Evolutionary conservation across 208 protist genomes (phyloP).

Genomic region (Wallacemonas sp.): DNA sequence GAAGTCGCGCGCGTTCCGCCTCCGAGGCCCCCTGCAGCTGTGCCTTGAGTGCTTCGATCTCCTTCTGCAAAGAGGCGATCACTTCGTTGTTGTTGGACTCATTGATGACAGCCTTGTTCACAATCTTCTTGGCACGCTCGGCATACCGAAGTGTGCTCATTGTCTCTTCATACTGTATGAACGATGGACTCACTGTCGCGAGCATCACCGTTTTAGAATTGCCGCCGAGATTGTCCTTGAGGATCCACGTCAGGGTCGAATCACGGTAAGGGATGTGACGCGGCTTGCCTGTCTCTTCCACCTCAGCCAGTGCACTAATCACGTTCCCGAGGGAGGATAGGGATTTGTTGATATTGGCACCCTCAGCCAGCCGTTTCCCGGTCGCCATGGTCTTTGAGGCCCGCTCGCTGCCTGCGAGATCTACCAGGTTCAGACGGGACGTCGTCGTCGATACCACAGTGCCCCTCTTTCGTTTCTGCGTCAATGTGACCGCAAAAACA

Average conservation of each 20-base stretch:
- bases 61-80: conserved; percentile 64
- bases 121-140: conserved; percentile 77
- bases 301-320: conserved; percentile 51
- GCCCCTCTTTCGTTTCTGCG: conserved; percentile 52
- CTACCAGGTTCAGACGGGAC: conserved; percentile 76
- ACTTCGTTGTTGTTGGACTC: conserved; percentile 86
- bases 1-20: conserved; percentile 43
- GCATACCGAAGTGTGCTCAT: conserved; percentile 81
- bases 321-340: conserved; percentile 59
- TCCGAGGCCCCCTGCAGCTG: conserved; percentile 55
- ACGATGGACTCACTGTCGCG: conserved; percentile 62
- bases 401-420: conserved; percentile 83
- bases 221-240: conserved; percentile 88
- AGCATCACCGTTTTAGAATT: conserved; percentile 93
- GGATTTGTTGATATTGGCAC: conserved; percentile 71
- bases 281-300: conserved; percentile 28
- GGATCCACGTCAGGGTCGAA: conserved; percentile 85
- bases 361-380: conserved; percentile 85
- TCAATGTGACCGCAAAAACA: conserved; percentile 86
- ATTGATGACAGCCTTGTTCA: conserved; percentile 87
- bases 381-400: conserved; percentile 80
- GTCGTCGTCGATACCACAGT: conserved; percentile 45
- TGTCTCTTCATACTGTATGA: conserved; percentile 66
- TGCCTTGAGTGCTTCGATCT: conserved; percentile 56
- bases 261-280: conserved; percentile 88